Evolutionary conservation across 306 rosid genomes (phyloP).

Genomic region (Gynostemma pentaphyllum): DNA sequence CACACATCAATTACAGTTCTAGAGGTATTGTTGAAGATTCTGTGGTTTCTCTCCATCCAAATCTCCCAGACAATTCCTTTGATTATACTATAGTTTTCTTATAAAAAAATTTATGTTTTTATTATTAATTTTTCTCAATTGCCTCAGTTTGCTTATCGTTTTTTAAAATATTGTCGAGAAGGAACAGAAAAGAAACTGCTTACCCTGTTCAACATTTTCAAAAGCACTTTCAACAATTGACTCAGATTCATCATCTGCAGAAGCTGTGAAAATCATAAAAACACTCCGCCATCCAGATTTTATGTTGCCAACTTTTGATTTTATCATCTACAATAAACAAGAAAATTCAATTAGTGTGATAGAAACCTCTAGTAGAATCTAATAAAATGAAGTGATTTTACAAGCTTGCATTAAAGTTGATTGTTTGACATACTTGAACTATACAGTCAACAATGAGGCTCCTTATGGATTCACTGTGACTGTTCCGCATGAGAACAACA

Average conservation of each 20-base stretch:
- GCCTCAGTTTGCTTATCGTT: too few relatives aligned
- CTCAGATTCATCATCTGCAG: slow-evolving; percentile 99
- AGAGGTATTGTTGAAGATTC: too few relatives aligned
- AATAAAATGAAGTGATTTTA: not conserved
- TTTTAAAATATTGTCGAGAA: too few relatives aligned
- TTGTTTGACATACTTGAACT: slow-evolving; percentile 58
- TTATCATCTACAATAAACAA: slow-evolving; percentile 69
- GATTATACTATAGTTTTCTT: too few relatives aligned
- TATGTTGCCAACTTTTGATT: slow-evolving; percentile 95
- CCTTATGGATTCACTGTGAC: slow-evolving; percentile 84
- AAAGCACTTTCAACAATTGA: slow-evolving; percentile 96
- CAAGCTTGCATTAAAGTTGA: not conserved
- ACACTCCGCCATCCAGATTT: slow-evolving; percentile 99
- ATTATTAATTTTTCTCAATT: too few relatives aligned
- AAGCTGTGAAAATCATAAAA: slow-evolving; percentile 95
- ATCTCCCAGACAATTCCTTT: too few relatives aligned
- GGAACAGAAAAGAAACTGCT: slow-evolving; percentile 17
- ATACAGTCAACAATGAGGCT: slow-evolving; percentile 95
- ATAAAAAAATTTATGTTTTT: too few relatives aligned
- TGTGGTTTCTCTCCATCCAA: too few relatives aligned
- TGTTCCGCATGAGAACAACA: slow-evolving; percentile 98
- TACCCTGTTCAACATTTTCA: slow-evolving; percentile 99
- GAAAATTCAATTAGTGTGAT: slow-evolving; percentile 17
- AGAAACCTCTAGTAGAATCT: slow-evolving; percentile 7
- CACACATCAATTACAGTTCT: too few relatives aligned